Evolutionary conservation across 129 eudicot genomes (phyloP).

Genomic region (Apium graveolens): DNA sequence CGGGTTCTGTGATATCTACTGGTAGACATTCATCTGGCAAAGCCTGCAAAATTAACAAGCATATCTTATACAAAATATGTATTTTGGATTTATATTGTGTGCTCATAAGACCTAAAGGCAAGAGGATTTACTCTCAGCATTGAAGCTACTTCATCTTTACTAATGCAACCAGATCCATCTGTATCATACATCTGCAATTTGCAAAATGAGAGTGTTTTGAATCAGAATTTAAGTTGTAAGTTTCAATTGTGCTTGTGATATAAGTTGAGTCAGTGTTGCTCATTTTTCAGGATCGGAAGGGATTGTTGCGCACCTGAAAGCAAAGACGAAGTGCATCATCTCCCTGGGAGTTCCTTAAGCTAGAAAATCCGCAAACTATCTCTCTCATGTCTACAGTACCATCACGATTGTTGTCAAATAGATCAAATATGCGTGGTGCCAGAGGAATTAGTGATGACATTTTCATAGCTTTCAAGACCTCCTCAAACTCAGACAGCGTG

Average conservation of each 20-base stretch:
- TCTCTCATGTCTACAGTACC: conserved; percentile 89
- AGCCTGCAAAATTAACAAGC: conserved; percentile 27
- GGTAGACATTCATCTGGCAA: conserved; percentile 74
- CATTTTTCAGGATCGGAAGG: neutral
- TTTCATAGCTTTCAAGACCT: conserved; percentile 65
- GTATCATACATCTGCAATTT: conserved; percentile 63
- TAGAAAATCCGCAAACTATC: conserved; percentile 69
- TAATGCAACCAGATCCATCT: conserved; percentile 80
- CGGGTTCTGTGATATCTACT: conserved; percentile 68
- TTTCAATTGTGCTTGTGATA: neutral
- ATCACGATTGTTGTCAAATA: conserved; percentile 70
- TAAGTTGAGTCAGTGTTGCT: too few relatives aligned
- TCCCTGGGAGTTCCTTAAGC: conserved; percentile 65
- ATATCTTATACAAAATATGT: neutral
- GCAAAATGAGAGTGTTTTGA: neutral
- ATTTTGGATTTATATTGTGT: neutral
- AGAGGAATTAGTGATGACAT: conserved; percentile 61
- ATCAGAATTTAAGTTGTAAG: neutral
- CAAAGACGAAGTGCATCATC: conserved; percentile 79
- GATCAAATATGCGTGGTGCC: conserved; percentile 62
- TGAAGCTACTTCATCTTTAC: conserved; percentile 81
- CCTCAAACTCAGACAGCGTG: conserved; percentile 49
- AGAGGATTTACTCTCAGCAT: conserved; percentile 56
- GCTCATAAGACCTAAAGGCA: too few relatives aligned
- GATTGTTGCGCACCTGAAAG: conserved; percentile 45